A percentile compares a stretch with the other conserved stretches of the same genome.
phyloP scores from a whole-genome alignment of 2,329 filamentous ascomycete genomes.

The Aspergillus udagawae region DNA sequence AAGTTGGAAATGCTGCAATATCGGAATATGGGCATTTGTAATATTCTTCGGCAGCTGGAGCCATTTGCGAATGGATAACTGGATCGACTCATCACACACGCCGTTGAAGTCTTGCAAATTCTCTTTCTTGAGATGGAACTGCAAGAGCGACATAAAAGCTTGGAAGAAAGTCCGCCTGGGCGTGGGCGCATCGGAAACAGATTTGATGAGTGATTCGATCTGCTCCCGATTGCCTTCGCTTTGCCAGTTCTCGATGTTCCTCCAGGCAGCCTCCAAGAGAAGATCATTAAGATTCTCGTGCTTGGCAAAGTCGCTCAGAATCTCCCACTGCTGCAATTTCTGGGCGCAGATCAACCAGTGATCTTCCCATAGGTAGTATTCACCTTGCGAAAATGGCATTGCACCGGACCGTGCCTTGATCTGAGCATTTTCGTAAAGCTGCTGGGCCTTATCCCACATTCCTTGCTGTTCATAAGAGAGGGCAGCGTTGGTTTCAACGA shows the following conservation, averaged over 20 bases:
- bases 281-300: slow-evolving; percentile 98
- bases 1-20: slow-evolving; percentile 97
- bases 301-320: slow-evolving; percentile 94
- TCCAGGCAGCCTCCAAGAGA: slow-evolving; percentile 91
- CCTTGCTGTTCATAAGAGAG: slow-evolving; percentile 98
- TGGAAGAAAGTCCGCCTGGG: slow-evolving; percentile 95
- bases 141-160: slow-evolving; percentile 93
- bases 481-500: slow-evolving; percentile 94
- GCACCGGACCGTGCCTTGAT: slow-evolving; percentile 94
- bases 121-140: slow-evolving; percentile 87
- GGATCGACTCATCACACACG: slow-evolving; percentile 93
- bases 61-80: slow-evolving; percentile 97
- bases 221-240: slow-evolving; percentile 81
- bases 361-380: slow-evolving; percentile 99
- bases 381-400: slow-evolving; percentile 91
- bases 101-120: slow-evolving; percentile 75
- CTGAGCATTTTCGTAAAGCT: slow-evolving; percentile 92
- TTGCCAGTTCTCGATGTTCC: slow-evolving; percentile 92
- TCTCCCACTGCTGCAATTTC: slow-evolving; percentile 98
- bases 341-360: slow-evolving; percentile 98
- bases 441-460: slow-evolving; percentile 98
- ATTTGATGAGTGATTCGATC: slow-evolving; percentile 89
- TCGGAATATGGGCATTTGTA: slow-evolving; percentile 89
- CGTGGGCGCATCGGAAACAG: slow-evolving; percentile 94
- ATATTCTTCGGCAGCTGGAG: slow-evolving; percentile 92